A percentile compares a stretch with the other conserved stretches of the same genome.
These are phyloP conservation scores for Mycena rebaudengoi DNA, from an alignment of 768 basidiomycete genomes.

Conservation along the genomic window DNA sequence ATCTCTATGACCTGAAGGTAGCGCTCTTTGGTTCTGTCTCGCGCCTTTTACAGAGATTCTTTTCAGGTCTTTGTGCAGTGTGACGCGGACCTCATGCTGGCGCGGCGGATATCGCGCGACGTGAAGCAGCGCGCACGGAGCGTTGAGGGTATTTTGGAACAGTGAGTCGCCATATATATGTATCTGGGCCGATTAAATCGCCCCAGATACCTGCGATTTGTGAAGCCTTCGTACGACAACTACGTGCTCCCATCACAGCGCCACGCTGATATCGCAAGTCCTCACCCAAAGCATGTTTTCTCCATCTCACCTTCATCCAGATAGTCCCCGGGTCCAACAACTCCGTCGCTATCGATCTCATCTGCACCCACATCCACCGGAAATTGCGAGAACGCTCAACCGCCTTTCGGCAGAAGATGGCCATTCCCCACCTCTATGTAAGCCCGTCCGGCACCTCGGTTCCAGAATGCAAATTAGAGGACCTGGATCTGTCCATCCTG, in stretches of 20 bases:
- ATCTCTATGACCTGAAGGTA: conserved; percentile 92
- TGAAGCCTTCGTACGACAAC: conserved; percentile 94
- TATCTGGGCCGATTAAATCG: not conserved
- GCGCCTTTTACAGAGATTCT: not conserved
- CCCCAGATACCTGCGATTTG: conserved; percentile 86
- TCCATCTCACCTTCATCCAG: conserved; percentile 46
- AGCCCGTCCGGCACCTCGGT: conserved; percentile 46
- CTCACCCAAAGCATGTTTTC: not conserved
- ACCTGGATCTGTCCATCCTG: conserved; percentile 69
- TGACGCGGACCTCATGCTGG: conserved; percentile 97
- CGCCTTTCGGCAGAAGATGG: conserved; percentile 78
- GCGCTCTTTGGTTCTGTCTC: not conserved
- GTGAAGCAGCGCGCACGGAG: conserved; percentile 86
- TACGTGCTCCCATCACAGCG: conserved; percentile 90
- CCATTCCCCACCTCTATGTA: conserved; percentile 54
- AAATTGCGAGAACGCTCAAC: conserved; percentile 84
- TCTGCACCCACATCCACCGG: conserved; percentile 87
- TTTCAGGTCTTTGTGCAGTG: conserved; percentile 87
- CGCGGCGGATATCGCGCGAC: conserved; percentile 89
- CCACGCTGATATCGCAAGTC: conserved; percentile 85
- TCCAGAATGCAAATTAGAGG: conserved; percentile 49
- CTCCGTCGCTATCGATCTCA: conserved; percentile 89
- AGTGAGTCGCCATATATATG: conserved; percentile 55
- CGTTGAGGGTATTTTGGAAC: conserved; percentile 89
- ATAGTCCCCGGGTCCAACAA: conserved; percentile 97